phyloP scores from a whole-genome alignment of 164 flowering plant species.

The Vitis rotundifolia region DNA sequence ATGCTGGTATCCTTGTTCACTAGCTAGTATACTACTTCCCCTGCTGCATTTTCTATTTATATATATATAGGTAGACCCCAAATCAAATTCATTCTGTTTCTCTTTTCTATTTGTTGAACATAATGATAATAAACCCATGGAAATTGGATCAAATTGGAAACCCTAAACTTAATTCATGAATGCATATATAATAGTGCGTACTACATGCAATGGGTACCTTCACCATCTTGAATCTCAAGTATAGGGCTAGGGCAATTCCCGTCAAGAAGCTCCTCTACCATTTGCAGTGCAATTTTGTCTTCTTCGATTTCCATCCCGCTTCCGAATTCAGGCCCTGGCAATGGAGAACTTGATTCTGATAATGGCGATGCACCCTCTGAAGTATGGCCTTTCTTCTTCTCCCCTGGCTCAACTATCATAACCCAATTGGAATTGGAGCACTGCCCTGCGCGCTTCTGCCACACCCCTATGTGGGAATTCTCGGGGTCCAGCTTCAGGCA shows the following conservation, averaged over 20 bases:
- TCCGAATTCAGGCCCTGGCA: neutral
- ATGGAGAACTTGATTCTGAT: neutral
- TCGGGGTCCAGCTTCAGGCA: constrained; percentile 46
- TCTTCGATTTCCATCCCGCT: constrained; percentile 39
- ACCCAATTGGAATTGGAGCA: constrained; percentile 35
- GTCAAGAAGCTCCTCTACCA: constrained; percentile 67
- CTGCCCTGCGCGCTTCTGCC: constrained; percentile 43
- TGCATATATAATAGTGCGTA: neutral
- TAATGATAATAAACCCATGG: too few species aligned
- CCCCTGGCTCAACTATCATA: constrained; percentile 34
- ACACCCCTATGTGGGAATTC: constrained; percentile 43
- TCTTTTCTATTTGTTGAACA: too few species aligned
- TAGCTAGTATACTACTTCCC: too few species aligned
- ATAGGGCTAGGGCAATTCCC: constrained; percentile 34
- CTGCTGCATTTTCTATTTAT: too few species aligned
- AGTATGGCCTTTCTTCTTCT: constrained; percentile 2
- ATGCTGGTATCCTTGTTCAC: too few species aligned
- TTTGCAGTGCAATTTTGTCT: constrained; percentile 57
- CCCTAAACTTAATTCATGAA: neutral
- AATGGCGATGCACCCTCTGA: neutral
- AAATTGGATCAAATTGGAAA: too few species aligned
- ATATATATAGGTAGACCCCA: too few species aligned
- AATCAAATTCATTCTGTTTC: too few species aligned
- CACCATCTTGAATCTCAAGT: constrained; percentile 5
- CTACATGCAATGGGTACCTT: neutral